These are phyloP conservation scores for Fraxinus anomala DNA, from an alignment of 257 asterid genomes.

Conservation along the genomic window DNA sequence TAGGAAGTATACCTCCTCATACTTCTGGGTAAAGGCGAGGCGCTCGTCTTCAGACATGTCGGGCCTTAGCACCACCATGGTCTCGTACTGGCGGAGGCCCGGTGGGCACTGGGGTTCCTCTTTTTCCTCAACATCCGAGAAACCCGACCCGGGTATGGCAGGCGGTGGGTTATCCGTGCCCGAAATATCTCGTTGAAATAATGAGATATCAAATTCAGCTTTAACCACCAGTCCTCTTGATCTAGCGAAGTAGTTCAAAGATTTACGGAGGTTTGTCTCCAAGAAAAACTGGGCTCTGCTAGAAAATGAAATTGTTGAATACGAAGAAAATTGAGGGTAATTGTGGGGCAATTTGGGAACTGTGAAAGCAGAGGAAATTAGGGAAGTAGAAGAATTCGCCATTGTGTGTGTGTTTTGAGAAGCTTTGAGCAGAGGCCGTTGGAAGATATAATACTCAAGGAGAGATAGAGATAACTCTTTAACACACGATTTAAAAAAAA, in stretches of 20 bases:
- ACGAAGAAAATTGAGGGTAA: conserved; percentile 15
- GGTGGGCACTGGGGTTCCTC: conserved; percentile 96
- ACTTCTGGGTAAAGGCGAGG: conserved; percentile 78
- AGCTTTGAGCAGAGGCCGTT: background rate
- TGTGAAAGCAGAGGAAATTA: conserved; percentile 37
- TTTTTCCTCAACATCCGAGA: conserved; percentile 67
- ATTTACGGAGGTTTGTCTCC: conserved; percentile 20
- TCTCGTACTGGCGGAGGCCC: conserved; percentile 82
- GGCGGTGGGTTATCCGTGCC: conserved; percentile 56
- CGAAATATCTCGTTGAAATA: conserved; percentile 68
- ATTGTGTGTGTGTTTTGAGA: conserved; percentile 29
- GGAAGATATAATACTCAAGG: background rate
- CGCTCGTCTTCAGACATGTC: conserved; percentile 98
- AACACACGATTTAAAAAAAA: too few relatives aligned
- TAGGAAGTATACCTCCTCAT: conserved; percentile 68
- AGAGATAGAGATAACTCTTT: background rate
- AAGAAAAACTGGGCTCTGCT: background rate
- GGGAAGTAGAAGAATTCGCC: conserved; percentile 39
- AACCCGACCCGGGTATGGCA: conserved; percentile 49
- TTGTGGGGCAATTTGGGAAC: conserved; percentile 26
- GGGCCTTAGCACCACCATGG: conserved; percentile 86
- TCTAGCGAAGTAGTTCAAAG: conserved; percentile 14
- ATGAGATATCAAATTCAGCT: conserved; percentile 53
- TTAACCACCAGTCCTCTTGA: conserved; percentile 26
- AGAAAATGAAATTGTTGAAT: background rate